Evolutionary conservation across 768 basidiomycete genomes (phyloP), one percentile per base, ranked within the genome.

Genomic region (Kondoa malvinella): DNA sequence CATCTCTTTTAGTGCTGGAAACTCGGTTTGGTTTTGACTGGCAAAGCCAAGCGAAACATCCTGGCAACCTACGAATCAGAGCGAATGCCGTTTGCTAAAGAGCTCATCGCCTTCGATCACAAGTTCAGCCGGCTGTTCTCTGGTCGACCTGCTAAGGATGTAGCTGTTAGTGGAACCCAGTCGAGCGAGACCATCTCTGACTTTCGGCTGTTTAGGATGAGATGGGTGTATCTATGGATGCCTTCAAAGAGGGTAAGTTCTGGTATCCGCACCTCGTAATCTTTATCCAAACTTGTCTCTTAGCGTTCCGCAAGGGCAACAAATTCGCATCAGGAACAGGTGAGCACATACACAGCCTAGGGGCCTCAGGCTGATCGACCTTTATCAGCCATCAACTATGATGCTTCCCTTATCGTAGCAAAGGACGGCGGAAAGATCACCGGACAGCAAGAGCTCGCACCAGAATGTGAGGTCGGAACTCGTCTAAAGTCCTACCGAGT

Each of bases 91-190:
- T 70, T 74, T 68, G 87, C 87, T 0, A 81, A 85, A 76, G 86
- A 87, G 67, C 79, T 89, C 68, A 57, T 66, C 56, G 69, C 59
- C 27, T 59, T 71, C 59, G 66, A 67, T 32, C 67, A 64, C 16
- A 74, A 85, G 68, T 86, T 84, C 69, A 80, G 85, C 4, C 78
- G 79, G 16, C 77, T 87, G n/a, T 87, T 86, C 75, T 87, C 86
- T 26, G 82, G 82, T 50, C 85, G 85, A 74, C 84, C 86, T 2
- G 78, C 80, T 33, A 83, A 83, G 34, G 77, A 75, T 56, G 67
- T 67, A 15, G 57, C 60, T 2, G 64, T 65, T 31, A 72, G 71
- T 8, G 59, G 57, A 63, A 4, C n/a, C 12, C 3, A 30, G 34
- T n/a, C n/a, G 29, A 15, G 12, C 16, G 59, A 31, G 29, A 25